These are phyloP conservation scores for Aaosphaeria pasadenensis DNA, from an alignment of 2,329 filamentous ascomycete genomes.

Conservation along the genomic window DNA sequence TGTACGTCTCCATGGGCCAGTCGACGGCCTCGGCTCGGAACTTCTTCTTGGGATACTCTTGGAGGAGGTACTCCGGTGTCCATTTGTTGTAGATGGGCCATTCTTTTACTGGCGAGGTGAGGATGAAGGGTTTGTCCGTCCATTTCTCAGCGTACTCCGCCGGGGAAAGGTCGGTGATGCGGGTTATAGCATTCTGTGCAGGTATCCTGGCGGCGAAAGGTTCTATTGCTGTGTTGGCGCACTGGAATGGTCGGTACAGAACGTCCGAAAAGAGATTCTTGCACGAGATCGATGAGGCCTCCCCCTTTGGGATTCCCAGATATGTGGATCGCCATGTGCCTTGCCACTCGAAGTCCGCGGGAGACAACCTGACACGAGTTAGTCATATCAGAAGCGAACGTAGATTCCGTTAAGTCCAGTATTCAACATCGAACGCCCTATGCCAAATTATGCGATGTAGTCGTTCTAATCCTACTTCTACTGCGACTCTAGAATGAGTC, in stretches of 20 bases:
- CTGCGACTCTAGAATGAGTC: no score
- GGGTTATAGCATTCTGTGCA: slow-evolving; percentile 65
- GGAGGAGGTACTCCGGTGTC: slow-evolving; percentile 65
- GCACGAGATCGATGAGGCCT: slow-evolving; percentile 65
- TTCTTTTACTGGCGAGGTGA: slow-evolving; percentile 74
- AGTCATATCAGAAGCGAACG: no score
- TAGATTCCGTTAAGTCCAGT: no score
- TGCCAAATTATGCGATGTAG: no score
- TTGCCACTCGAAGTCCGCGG: slow-evolving; percentile 61
- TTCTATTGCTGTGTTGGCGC: slow-evolving; percentile 69
- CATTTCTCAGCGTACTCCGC: slow-evolving; percentile 73
- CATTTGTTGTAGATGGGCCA: slow-evolving; percentile 79
- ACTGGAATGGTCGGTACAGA: slow-evolving; percentile 85
- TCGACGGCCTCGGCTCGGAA: slow-evolving; percentile 94
- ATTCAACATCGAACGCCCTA: no score
- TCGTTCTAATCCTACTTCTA: no score
- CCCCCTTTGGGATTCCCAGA: slow-evolving; percentile 56
- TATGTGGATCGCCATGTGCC: slow-evolving; percentile 83
- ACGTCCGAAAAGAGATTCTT: slow-evolving; percentile 83
- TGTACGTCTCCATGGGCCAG: slow-evolving; percentile 81
- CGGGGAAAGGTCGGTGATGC: slow-evolving; percentile 65
- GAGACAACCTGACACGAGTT: slow-evolving; percentile 37
- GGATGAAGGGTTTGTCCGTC: slow-evolving; percentile 80
- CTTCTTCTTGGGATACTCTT: slow-evolving; percentile 61
- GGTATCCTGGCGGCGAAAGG: slow-evolving; percentile 73